Evolutionary conservation across 2,329 filamentous ascomycete genomes (phyloP).

Genomic region (Leptographium procerum): DNA sequence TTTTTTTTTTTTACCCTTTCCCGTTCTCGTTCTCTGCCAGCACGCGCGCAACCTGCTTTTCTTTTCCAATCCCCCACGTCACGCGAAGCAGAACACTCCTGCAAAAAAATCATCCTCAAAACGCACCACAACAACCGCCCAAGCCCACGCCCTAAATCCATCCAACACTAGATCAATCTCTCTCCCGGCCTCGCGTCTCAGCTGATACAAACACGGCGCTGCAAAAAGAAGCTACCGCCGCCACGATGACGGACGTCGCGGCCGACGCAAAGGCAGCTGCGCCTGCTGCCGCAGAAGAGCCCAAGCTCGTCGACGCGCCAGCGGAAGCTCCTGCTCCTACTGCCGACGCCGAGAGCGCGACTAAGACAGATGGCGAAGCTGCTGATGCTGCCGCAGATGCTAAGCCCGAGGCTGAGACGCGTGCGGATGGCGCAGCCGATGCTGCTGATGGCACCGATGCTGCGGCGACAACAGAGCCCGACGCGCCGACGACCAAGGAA

Average conservation of each 20-base stretch:
- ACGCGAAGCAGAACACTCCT: slow-evolving; percentile 9
- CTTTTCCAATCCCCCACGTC: slow-evolving; percentile 8
- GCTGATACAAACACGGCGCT: neutral
- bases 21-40: neutral
- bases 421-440: slow-evolving; percentile 13
- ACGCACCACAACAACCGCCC: too few species aligned
- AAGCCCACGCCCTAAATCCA: neutral
- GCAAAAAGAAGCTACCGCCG: neutral
- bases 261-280: slow-evolving; percentile 5
- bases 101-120: neutral
- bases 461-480: slow-evolving; percentile 15
- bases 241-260: slow-evolving; percentile 8
- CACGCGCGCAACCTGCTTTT: slow-evolving; percentile 10
- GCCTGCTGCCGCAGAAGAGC: slow-evolving; percentile 1
- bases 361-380: neutral
- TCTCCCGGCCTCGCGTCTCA: neutral
- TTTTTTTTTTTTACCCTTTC: slow-evolving; percentile 1
- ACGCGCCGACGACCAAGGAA: slow-evolving; percentile 13
- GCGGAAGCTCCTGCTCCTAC: neutral
- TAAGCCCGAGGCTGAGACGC: neutral
- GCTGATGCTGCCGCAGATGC: neutral
- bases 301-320: slow-evolving; percentile 3
- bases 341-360: neutral
- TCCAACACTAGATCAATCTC: neutral
- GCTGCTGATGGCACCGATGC: neutral